A percentile compares a stretch with the other conserved stretches of the same genome.
Evolutionary conservation across 2,329 filamentous ascomycete species (phyloP).

Genomic region (Fusarium continuum): DNA sequence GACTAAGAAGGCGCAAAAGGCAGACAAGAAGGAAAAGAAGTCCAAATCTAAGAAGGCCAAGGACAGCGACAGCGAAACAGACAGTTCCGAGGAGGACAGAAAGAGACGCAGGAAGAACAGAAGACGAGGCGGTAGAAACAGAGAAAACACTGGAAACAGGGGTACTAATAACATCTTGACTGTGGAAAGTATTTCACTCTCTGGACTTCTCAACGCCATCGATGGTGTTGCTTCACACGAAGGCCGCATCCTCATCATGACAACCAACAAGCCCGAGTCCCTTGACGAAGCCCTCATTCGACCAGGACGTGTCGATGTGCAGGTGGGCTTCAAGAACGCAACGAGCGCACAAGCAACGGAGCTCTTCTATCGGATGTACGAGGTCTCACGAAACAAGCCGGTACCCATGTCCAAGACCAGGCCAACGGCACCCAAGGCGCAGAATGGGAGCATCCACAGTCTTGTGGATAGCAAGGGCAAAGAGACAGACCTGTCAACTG

Average conservation of each 20-base stretch:
- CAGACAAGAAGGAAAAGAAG: constrained; percentile 31
- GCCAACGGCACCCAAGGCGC: background rate
- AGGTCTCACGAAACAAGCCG: constrained; percentile 47
- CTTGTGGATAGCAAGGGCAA: constrained; percentile 1
- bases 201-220: constrained; percentile 83
- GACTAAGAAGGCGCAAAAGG: constrained; percentile 12
- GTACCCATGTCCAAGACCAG: constrained; percentile 11
- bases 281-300: constrained; percentile 79
- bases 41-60: constrained; percentile 45
- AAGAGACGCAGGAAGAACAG: constrained; percentile 33
- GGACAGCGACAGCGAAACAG: constrained; percentile 31
- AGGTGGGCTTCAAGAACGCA: constrained; percentile 71
- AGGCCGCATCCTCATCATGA: constrained; percentile 83
- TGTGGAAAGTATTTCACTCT: constrained; percentile 71
- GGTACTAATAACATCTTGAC: constrained; percentile 36
- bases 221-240: constrained; percentile 84
- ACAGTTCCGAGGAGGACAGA: constrained; percentile 39
- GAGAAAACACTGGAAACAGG: constrained; percentile 30
- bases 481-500: constrained; percentile 44
- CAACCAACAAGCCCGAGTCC: constrained; percentile 77
- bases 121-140: constrained; percentile 30
- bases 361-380: constrained; percentile 70
- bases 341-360: constrained; percentile 65
- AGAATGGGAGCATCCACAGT: constrained; percentile 16
- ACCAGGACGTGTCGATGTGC: constrained; percentile 76